Conservation (phyloP, 2,329 filamentous ascomycete genomes). For the Arthrobotrys entomopaga region DNA sequence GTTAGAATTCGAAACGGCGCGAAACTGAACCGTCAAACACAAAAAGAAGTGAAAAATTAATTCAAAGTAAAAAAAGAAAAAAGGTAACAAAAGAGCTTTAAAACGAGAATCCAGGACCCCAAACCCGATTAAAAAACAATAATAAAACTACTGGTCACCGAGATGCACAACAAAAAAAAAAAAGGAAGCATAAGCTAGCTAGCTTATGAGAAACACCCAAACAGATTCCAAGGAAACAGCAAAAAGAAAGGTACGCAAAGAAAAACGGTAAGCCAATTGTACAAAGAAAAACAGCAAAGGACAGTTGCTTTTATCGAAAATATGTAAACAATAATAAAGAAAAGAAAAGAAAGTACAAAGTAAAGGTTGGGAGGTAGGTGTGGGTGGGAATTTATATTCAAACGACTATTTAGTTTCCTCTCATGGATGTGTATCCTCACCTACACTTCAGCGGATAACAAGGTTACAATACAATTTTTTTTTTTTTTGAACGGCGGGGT, state of each 20-base stretch:
- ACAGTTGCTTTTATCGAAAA: conserved; percentile 32
- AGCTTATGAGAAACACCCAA: conserved; percentile 32
- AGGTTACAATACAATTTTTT: conserved; percentile 43
- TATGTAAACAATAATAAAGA: background rate
- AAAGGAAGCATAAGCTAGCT: conserved; percentile 18
- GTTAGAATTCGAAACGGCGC: background rate
- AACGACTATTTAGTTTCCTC: conserved; percentile 3
- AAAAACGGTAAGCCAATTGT: conserved; percentile 25
- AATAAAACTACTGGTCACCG: background rate
- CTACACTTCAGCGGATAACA: conserved; percentile 19
- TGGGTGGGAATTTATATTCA: conserved; percentile 22
- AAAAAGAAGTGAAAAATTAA: background rate
- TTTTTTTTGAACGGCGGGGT: conserved; percentile 7
- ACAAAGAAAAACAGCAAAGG: conserved; percentile 24
- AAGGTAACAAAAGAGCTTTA: conserved; percentile 1
- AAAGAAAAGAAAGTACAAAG: background rate
- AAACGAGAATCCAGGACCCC: conserved; percentile 47
- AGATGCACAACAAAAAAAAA: conserved; percentile 20
- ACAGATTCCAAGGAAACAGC: conserved; percentile 32
- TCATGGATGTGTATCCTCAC: conserved; percentile 6
- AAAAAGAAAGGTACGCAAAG: conserved; percentile 15
- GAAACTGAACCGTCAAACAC: background rate
- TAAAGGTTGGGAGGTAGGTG: background rate
- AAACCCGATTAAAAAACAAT: conserved; percentile 46
- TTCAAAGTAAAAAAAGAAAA: background rate